Conservation (phyloP, 495 filamentous ascomycete genomes). For the Bryoglossum gracile region DNA sequence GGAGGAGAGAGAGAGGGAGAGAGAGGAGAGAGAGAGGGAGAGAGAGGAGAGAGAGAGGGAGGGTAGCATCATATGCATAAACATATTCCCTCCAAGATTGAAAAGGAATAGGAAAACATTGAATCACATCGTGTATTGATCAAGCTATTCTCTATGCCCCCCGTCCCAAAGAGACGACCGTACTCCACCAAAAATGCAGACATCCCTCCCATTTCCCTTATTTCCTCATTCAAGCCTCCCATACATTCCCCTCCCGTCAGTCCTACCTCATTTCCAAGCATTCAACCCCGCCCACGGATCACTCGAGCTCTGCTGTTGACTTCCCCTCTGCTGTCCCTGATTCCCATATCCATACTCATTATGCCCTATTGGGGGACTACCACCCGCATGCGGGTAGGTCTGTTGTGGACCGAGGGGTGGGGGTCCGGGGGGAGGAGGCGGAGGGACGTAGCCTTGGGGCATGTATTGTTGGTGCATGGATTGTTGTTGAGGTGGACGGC, state of each 20-base stretch:
- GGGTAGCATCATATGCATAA: no score
- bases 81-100: no score
- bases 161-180: no score
- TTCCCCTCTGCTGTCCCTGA: slow-evolving; percentile 35
- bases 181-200: no score
- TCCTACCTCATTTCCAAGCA: slow-evolving; percentile 63
- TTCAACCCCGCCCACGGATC: slow-evolving; percentile 87
- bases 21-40: no score
- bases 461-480: slow-evolving; percentile 39
- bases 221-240: no score
- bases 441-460: slow-evolving; percentile 81
- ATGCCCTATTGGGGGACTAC: slow-evolving; percentile 23
- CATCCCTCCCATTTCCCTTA: no score
- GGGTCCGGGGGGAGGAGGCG: slow-evolving; percentile 80
- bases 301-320: slow-evolving; percentile 27
- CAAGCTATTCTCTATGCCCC: no score
- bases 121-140: no score
- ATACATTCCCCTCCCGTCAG: background rate
- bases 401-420: slow-evolving; percentile 68
- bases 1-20: no score
- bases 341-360: slow-evolving; percentile 18
- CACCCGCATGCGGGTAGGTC: slow-evolving; percentile 52
- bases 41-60: no score
- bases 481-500: slow-evolving; percentile 48
- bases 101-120: no score